Conservation (phyloP, 139 green algal species). For the Pleodorina starrii region DNA sequence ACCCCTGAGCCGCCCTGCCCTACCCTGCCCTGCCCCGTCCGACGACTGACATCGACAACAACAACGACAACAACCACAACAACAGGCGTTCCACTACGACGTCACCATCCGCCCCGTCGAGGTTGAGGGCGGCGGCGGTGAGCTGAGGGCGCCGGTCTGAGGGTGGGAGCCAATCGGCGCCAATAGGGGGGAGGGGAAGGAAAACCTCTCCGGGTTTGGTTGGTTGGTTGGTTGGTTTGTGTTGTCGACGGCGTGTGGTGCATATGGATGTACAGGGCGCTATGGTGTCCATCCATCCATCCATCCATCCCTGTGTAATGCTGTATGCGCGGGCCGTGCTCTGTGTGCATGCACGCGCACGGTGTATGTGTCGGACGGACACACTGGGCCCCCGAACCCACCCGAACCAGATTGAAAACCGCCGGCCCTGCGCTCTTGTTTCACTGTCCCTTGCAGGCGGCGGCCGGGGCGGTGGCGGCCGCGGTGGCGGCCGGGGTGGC, state of each 20-base stretch:
- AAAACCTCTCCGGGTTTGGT: neutral
- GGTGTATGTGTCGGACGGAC: neutral
- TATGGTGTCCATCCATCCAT: neutral
- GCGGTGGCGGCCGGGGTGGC: neutral
- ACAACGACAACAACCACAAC: neutral
- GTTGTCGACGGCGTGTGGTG: neutral
- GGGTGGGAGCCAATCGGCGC: neutral
- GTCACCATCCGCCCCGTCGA: conserved; percentile 20
- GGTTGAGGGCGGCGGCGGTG: neutral
- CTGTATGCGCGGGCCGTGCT: neutral
- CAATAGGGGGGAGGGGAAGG: neutral
- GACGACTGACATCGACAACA: neutral
- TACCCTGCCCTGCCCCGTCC: neutral
- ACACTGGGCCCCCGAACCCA: neutral
- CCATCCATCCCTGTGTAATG: neutral
- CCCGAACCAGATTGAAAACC: neutral
- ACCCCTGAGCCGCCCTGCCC: neutral
- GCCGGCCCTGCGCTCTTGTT: neutral
- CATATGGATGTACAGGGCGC: neutral
- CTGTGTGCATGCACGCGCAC: neutral
- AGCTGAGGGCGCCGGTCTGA: neutral
- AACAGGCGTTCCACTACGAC: conserved; percentile 45
- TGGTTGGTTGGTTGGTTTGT: neutral
- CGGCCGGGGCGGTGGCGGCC: neutral
- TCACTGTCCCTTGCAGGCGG: neutral